These are phyloP conservation scores for Saccharomyces hybrid DNA, from an alignment of 1,139 yeast genomes.

Conservation along the genomic window DNA sequence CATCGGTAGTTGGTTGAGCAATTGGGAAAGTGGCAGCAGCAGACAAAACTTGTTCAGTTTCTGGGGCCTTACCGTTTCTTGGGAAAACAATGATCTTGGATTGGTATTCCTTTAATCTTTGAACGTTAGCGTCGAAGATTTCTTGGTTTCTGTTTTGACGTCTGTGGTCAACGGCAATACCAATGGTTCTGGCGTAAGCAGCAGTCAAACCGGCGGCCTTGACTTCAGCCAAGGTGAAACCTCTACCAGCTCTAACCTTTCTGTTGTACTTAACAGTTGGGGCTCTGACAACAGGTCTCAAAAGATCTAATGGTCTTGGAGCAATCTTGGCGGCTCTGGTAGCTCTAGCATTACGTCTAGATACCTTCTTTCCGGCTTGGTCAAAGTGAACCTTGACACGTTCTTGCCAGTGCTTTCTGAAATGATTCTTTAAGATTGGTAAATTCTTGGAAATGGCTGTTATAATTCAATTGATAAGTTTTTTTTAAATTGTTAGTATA, in stretches of 20 bases:
- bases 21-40: constrained; percentile 88
- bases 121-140: constrained; percentile 89
- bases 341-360: constrained; percentile 93
- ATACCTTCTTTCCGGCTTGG: constrained; percentile 94
- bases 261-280: constrained; percentile 99
- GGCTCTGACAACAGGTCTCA: constrained; percentile 97
- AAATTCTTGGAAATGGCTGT: constrained; percentile 95
- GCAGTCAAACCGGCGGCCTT: constrained; percentile 96
- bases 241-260: constrained; percentile 99
- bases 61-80: constrained; percentile 74
- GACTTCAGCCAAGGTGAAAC: constrained; percentile 96
- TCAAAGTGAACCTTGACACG: constrained; percentile 70
- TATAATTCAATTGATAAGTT: constrained; percentile 3
- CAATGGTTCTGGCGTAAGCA: constrained; percentile 95
- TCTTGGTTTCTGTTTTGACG: constrained; percentile 98
- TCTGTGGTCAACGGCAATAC: constrained; percentile 99
- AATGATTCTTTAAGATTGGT: constrained; percentile 94
- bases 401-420: constrained; percentile 99
- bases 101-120: constrained; percentile 94
- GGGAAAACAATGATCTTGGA: constrained; percentile 94
- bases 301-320: constrained; percentile 93
- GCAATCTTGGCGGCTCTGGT: constrained; percentile 91
- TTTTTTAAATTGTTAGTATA: not conserved
- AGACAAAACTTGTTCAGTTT: constrained; percentile 66
- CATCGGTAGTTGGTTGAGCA: constrained; percentile 64